phyloP scores from a whole-genome alignment of 495 filamentous ascomycete genomes.

The Neurospora sp. region DNA sequence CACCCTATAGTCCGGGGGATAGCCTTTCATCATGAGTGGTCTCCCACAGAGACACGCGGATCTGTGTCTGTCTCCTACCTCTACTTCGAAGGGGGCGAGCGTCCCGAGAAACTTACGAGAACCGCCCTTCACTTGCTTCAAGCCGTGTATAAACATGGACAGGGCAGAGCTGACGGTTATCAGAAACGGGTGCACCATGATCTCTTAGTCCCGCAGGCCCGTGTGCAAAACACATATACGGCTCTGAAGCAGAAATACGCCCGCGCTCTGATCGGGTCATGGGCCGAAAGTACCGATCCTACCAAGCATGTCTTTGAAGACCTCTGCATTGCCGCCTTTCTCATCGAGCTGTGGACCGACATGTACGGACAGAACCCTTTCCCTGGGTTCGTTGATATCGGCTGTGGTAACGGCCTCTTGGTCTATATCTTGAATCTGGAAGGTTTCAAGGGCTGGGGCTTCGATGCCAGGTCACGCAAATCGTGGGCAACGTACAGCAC shows the following conservation, averaged over 20 bases:
- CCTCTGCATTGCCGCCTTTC: slow-evolving; percentile 80
- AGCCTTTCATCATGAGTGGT: slow-evolving; percentile 62
- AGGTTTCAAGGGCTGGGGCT: slow-evolving; percentile 80
- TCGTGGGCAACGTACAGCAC: slow-evolving; percentile 67
- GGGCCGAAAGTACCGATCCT: slow-evolving; percentile 82
- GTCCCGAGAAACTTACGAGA: slow-evolving; percentile 48
- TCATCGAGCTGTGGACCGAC: slow-evolving; percentile 83
- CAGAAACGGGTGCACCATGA: slow-evolving; percentile 70
- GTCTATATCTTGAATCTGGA: slow-evolving; percentile 74
- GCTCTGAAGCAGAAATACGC: slow-evolving; percentile 73
- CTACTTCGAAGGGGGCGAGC: slow-evolving; percentile 40
- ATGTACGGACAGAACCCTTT: slow-evolving; percentile 63
- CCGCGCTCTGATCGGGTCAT: slow-evolving; percentile 49
- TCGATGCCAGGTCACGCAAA: slow-evolving; percentile 75
- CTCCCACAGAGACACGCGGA: slow-evolving; percentile 26
- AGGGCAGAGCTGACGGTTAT: slow-evolving; percentile 51
- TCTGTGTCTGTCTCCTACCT: slow-evolving; percentile 58
- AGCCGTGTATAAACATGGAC: slow-evolving; percentile 67
- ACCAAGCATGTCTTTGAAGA: slow-evolving; percentile 93
- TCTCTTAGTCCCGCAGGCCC: slow-evolving; percentile 58
- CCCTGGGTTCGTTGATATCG: slow-evolving; percentile 90
- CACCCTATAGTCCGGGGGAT: slow-evolving; percentile 65
- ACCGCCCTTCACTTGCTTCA: slow-evolving; percentile 61
- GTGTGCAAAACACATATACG: slow-evolving; percentile 70
- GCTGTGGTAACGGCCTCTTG: slow-evolving; percentile 91